Conservation (phyloP, 2,329 filamentous ascomycete species). For the Myriosclerotinia duriaeana region DNA sequence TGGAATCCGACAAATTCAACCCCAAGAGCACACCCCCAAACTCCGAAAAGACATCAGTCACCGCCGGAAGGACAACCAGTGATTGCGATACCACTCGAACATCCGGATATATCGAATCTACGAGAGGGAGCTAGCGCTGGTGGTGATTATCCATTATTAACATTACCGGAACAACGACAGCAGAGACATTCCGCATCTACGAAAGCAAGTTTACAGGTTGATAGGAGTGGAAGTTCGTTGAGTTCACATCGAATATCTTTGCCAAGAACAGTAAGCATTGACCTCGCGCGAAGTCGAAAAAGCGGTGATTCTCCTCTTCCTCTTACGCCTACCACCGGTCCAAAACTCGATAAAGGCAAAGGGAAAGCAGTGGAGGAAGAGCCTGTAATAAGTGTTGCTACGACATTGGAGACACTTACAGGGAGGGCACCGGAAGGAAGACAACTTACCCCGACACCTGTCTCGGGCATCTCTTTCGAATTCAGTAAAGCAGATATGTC, state of each 20-base stretch:
- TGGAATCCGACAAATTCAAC: conserved; percentile 63
- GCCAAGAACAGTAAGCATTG: conserved; percentile 40
- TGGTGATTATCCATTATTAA: conserved; percentile 52
- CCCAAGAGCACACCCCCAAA: conserved; percentile 44
- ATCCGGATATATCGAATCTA: conserved; percentile 36
- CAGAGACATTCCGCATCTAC: conserved; percentile 50
- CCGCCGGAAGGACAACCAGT: conserved; percentile 27
- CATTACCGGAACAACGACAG: conserved; percentile 55
- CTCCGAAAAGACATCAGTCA: conserved; percentile 28
- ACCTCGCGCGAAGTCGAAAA: conserved; percentile 34
- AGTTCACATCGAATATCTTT: conserved; percentile 38
- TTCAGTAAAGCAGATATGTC: conserved; percentile 36
- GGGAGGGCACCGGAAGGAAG: conserved; percentile 25
- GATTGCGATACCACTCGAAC: conserved; percentile 38
- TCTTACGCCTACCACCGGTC: conserved; percentile 19
- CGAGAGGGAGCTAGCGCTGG: conserved; percentile 34
- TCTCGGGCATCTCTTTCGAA: conserved; percentile 34
- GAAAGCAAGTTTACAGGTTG: conserved; percentile 47
- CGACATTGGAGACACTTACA: conserved; percentile 15
- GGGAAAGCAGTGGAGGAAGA: conserved; percentile 33
- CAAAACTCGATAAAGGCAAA: conserved; percentile 37
- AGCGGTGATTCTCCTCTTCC: conserved; percentile 35
- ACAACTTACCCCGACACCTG: conserved; percentile 20
- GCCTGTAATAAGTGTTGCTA: conserved; percentile 17
- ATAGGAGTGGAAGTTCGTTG: conserved; percentile 44